These are phyloP conservation scores for Vaccinium corymbosum DNA, from an alignment of 148 eudicot genomes.

Conservation along the genomic window DNA sequence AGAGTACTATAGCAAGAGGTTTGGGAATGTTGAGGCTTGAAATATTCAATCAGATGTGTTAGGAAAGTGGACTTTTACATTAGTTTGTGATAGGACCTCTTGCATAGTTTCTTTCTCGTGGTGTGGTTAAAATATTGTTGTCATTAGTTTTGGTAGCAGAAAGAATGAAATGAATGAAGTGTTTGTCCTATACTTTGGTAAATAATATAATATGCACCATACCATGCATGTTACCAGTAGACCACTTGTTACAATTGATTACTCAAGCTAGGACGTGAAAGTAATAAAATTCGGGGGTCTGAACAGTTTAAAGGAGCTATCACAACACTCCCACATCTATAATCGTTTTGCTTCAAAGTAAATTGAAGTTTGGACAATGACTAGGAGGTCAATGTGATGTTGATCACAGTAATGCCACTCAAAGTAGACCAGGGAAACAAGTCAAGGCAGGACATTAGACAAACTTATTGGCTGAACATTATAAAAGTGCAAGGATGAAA, in stretches of 20 bases:
- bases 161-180: neutral
- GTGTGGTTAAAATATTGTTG: neutral
- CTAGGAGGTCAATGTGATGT: neutral
- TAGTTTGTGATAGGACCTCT: neutral
- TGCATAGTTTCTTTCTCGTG: neutral
- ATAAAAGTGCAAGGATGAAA: neutral
- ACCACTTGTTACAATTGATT: neutral
- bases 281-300: neutral
- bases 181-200: neutral
- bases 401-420: neutral
- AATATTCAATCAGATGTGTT: neutral
- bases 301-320: neutral
- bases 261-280: neutral
- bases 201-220: neutral
- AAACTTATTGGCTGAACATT: neutral
- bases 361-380: neutral
- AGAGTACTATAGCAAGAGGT: neutral
- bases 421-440: neutral
- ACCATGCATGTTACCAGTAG: neutral
- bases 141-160: neutral
- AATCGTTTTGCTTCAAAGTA: too few relatives aligned
- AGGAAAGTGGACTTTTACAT: neutral
- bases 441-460: neutral
- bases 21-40: neutral
- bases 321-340: too few relatives aligned